Evolutionary conservation across 306 rosid genomes (phyloP).

Genomic region (Prunus campanulata): DNA sequence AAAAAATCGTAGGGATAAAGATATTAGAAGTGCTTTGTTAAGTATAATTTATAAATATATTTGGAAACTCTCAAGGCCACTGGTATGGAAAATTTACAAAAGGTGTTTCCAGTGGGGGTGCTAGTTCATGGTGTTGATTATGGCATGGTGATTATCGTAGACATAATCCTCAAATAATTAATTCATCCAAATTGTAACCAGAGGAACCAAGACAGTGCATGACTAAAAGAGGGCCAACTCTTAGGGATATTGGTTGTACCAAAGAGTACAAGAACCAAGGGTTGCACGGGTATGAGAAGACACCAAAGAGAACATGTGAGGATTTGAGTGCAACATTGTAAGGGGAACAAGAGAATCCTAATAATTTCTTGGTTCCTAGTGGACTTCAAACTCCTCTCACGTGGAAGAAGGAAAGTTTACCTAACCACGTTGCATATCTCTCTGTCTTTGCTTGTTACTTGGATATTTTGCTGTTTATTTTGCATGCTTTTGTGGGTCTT

Average conservation of each 20-base stretch:
- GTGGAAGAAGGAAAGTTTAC: not conserved
- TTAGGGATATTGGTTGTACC: not conserved
- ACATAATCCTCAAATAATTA: not conserved
- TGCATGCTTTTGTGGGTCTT: not conserved
- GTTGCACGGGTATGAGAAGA: not conserved
- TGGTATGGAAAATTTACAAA: not conserved
- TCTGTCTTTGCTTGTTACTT: not conserved
- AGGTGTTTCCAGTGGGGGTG: not conserved
- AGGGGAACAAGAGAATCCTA: not conserved
- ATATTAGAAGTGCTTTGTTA: not conserved
- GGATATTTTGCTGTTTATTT: not conserved
- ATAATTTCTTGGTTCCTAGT: not conserved
- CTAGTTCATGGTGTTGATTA: not conserved
- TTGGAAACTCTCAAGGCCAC: not conserved
- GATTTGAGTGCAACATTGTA: not conserved
- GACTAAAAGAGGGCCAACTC: not conserved
- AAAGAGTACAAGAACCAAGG: not conserved
- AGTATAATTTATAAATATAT: not conserved
- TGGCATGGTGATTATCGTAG: not conserved
- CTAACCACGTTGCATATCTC: not conserved
- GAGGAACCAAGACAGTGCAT: not conserved
- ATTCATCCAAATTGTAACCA: not conserved
- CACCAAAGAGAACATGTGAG: not conserved
- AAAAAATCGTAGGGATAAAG: not conserved
- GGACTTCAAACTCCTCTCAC: not conserved